Evolutionary conservation across 2,329 filamentous ascomycete species (phyloP).

Genomic region (Colletotrichum aenigma): DNA sequence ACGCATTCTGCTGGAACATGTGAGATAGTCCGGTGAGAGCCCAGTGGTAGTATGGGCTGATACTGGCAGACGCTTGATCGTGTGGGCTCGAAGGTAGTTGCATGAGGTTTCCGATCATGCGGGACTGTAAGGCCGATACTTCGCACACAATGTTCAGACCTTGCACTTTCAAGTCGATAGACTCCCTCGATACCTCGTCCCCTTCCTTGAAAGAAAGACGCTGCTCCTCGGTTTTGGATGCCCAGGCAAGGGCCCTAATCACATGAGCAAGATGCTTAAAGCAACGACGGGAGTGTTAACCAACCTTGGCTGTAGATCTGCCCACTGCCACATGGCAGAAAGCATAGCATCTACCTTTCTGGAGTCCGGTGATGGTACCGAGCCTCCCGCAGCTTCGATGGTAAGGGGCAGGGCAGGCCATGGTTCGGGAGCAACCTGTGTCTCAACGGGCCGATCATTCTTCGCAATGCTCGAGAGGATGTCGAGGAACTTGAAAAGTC

Average conservation of each 20-base stretch:
- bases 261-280: neutral
- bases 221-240: neutral
- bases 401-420: neutral
- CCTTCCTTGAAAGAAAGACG: neutral
- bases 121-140: neutral
- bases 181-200: neutral
- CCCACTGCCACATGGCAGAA: neutral
- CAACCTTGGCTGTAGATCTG: neutral
- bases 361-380: neutral
- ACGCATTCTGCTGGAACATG: neutral
- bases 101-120: neutral
- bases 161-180: neutral
- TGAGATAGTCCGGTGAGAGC: neutral
- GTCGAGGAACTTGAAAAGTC: neutral
- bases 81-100: neutral
- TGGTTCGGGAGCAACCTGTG: neutral
- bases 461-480: neutral
- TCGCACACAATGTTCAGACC: neutral
- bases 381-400: neutral
- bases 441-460: neutral
- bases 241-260: neutral
- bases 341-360: neutral
- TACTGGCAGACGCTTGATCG: neutral
- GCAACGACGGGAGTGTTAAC: neutral
- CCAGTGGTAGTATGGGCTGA: neutral